Percentiles rank a stretch among this genome's conserved stretches.
Evolutionary conservation across 148 eudicot species (phyloP).

Genomic region (Persicaria maculosa): DNA sequence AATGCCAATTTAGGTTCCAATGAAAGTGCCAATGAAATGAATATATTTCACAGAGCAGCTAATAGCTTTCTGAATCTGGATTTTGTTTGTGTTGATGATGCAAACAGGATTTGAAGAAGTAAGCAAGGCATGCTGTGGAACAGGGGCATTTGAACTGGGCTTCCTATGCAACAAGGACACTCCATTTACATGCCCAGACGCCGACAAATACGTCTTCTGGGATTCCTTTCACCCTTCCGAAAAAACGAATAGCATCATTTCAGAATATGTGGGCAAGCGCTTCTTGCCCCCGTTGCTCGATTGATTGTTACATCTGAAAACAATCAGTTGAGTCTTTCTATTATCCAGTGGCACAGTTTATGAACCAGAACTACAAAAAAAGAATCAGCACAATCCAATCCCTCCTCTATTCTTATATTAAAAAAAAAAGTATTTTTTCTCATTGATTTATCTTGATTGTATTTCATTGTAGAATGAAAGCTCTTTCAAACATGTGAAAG

Average conservation of each 20-base stretch:
- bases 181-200: conserved; percentile 30
- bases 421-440: too few relatives aligned
- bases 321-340: not conserved
- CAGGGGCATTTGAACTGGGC: conserved; percentile 33
- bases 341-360: too few relatives aligned
- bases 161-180: conserved; percentile 23
- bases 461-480: too few relatives aligned
- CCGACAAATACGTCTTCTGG: conserved; percentile 46
- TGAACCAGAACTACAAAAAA: too few relatives aligned
- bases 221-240: conserved; percentile 54
- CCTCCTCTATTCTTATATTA: too few relatives aligned
- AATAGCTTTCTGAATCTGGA: not conserved
- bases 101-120: conserved; percentile 46
- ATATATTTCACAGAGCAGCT: not conserved
- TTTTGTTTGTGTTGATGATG: not conserved
- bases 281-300: conserved; percentile 3
- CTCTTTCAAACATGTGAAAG: too few relatives aligned
- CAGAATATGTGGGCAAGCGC: not conserved
- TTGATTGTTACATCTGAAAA: conserved; percentile 1
- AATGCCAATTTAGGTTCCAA: not conserved
- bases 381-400: too few relatives aligned
- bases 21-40: too few relatives aligned
- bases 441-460: too few relatives aligned
- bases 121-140: conserved; percentile 46
- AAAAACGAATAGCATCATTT: conserved; percentile 13